A percentile compares a stretch with the other conserved stretches of the same genome.
phyloP scores from a whole-genome alignment of 331 rosid species.

The Acacia pycnantha region DNA sequence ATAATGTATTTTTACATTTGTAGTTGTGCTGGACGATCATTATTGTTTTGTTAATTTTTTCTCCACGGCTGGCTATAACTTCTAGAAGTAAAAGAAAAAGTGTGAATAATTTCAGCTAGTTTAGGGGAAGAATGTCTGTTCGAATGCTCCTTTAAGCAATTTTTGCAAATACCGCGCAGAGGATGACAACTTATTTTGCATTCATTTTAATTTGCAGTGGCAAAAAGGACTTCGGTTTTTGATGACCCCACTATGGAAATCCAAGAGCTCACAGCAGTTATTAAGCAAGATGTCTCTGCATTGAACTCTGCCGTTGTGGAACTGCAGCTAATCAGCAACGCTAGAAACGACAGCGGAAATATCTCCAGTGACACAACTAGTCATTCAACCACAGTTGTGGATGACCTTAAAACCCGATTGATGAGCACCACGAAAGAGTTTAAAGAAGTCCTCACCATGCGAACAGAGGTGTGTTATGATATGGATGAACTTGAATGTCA shows the following conservation, averaged over 20 bases:
- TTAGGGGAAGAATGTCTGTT: constrained; percentile 2
- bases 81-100: neutral
- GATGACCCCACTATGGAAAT: constrained; percentile 89
- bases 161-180: neutral
- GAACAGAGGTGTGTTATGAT: constrained; percentile 70
- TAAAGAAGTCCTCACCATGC: constrained; percentile 92
- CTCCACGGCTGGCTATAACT: neutral
- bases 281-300: constrained; percentile 91
- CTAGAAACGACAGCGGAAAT: constrained; percentile 68
- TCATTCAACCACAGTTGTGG: constrained; percentile 90
- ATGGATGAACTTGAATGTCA: neutral
- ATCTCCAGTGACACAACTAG: constrained; percentile 78
- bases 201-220: constrained; percentile 54
- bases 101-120: neutral
- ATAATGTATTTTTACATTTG: neutral
- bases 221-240: constrained; percentile 85
- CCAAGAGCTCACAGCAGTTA: constrained; percentile 84
- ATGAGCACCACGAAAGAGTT: constrained; percentile 92
- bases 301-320: constrained; percentile 89
- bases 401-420: constrained; percentile 81
- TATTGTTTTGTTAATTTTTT: neutral
- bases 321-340: constrained; percentile 70
- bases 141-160: neutral
- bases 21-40: neutral
- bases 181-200: neutral